Evolutionary conservation across 2,329 filamentous ascomycete genomes (phyloP), one percentile per base, ranked within the genome.

Genomic region (Aspergillus candidus): DNA sequence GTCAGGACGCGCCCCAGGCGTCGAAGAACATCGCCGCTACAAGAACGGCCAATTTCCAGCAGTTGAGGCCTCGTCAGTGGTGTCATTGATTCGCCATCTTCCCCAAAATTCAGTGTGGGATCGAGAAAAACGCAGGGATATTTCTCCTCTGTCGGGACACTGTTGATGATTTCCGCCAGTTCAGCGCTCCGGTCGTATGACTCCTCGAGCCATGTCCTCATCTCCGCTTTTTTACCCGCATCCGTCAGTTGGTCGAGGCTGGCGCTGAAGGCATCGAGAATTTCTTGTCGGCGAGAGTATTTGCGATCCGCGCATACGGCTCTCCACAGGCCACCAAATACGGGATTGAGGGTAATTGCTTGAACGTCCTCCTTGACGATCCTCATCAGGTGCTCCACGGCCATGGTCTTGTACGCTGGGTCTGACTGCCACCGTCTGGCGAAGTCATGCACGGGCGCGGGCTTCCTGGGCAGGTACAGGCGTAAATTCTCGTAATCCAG

Each of bases 91-190:
- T 54, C 51, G 5, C 51, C 48, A 1, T 55, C 54, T 3, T 53
- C 56, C 4, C 45, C 54, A 43, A 73, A 72, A 13, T 58, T 55
- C 17, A 72, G 56, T 0, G 74, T 76, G 4, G 74, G 74, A 43
- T 77, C 73, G 6, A 77, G 61, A 49, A 69, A 74, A 3, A 77
- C 68, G 27, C 74, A 72, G 2, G 74, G 74, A 43, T 69, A 77
- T 17, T 57, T 57, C 11, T 71, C 60, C 10, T 60, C 55, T 2
- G 60, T 58, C 0, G 69, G 57, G 1, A 77, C 65, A 0, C 53
- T 40, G 4, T 60, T 49, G 18, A 77, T 65, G 4, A 59, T 48
- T 0, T 63, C 58, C 17, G 62, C 44, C 6, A 77, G 71, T 17
- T 76, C 73, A 4, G 59, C 67, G 0, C 61, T 65, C 48, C 67